phyloP scores from a whole-genome alignment of 2,329 filamentous ascomycete species.

The Beauveria pseudobassiana region DNA sequence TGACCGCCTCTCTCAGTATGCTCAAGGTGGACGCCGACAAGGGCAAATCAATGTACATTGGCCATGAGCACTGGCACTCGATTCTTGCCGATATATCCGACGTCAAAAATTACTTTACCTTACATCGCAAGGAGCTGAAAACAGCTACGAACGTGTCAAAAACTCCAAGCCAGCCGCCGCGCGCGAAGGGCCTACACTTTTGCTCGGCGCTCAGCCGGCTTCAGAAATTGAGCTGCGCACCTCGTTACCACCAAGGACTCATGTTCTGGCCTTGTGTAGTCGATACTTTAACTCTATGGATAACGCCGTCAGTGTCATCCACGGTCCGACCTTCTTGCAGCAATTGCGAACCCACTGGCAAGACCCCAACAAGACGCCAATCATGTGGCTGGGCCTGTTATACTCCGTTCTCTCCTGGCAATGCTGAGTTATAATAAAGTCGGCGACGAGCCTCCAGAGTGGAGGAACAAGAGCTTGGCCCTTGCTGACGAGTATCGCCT shows the following conservation, averaged over 20 bases:
- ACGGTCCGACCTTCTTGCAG: constrained; percentile 77
- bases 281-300: constrained; percentile 85
- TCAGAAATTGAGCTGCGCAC: constrained; percentile 71
- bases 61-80: constrained; percentile 76
- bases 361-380: constrained; percentile 61
- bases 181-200: constrained; percentile 63
- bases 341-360: constrained; percentile 61
- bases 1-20: constrained; percentile 68
- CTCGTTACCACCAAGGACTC: constrained; percentile 71
- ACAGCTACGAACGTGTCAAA: constrained; percentile 69
- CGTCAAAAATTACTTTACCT: constrained; percentile 82
- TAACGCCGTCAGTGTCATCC: constrained; percentile 64
- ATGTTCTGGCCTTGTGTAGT: constrained; percentile 75
- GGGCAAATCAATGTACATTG: constrained; percentile 72
- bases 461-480: constrained; percentile 57
- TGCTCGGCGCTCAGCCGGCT: constrained; percentile 67
- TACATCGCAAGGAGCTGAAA: constrained; percentile 86
- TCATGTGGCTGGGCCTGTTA: constrained; percentile 72
- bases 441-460: constrained; percentile 72
- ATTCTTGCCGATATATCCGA: constrained; percentile 79
- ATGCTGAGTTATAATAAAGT: constrained; percentile 74
- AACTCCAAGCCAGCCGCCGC: constrained; percentile 55
- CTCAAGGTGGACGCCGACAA: constrained; percentile 74
- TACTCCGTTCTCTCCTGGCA: constrained; percentile 71
- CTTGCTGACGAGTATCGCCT: constrained; percentile 58